Evolutionary conservation across 805 yeast genomes (phyloP), one percentile per base, ranked within the genome.

Genomic region (Blastobotrys muscicola): DNA sequence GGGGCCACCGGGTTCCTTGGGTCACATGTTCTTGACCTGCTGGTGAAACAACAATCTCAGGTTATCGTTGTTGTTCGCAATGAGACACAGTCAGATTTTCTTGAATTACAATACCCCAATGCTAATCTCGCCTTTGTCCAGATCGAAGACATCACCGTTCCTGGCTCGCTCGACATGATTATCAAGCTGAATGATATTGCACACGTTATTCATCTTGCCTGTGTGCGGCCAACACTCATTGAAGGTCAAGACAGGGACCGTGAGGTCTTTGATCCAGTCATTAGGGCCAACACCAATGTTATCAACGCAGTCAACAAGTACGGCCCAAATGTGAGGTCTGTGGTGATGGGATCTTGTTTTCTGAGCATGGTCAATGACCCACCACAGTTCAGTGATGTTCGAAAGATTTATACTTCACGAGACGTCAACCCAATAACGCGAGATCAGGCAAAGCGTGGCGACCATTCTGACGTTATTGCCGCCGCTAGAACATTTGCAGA

Each of bases 401-500:
- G 54, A 6, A 60, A 62, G 32, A 57, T 61, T 13, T 62, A 65
- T 47, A 67, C 66, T 29, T 80, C 75, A 51, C 62, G 63, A 11
- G 59, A 67, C 23, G 75, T 81, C 76, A 76, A 77, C 47, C 73
- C 71, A 36, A 63, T 74, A 26, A 67, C 75, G 11, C 70, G 72
- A 68, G 75, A 72, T 41, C 68, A 69, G 45, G 67, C 69, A 42
- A 49, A 45, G 15, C 52, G 58, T 5, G 54, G 59, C 34, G 68
- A 71, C 50, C 60, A 67, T 2, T 50, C 56, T 13, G 46, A 46
- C 36, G 82, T 78, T 2, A 77, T 78, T 58, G 51, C 70, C 44
- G 84, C 75, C 3, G 75, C 82, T n/a, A 77, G 77, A 59, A 75
- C 72, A 33, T 69, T 71, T 47, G 82, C 83, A 12, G 85, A 80